Base-by-base conservation (phyloP, 2,329 filamentous ascomycete species). In the Fusarium ramigenum region DNA sequence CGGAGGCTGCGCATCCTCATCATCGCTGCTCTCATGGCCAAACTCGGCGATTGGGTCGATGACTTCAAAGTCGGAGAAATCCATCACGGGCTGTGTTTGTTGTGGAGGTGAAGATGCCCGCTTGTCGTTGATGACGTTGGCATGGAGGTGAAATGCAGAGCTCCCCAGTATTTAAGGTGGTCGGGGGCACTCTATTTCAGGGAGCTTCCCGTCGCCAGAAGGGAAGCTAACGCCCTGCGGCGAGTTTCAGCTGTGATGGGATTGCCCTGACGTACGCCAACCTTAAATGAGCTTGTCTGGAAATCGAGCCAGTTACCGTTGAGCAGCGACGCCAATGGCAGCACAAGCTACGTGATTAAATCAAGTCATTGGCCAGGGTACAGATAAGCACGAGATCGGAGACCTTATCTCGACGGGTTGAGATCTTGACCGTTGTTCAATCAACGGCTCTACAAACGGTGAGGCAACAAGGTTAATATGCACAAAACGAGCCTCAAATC, bases 51-150 rank as follows among this genome's bases (percentile, higher is more conserved):
- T 53, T 39, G 71, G 72, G 52, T 77, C 74, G 44, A 78, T 75
- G 14, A 73, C 61, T 64, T 78, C 76, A 52, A 77, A 78, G 40
- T 78, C 76, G 15, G 76, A 78, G 25, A 77, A 73, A 18, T 75
- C 74, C 76, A 77, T 77, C 39, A 60, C 49, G 42, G 14, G n/a
- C 25, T 56, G 21, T 34, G 7, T 28, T 40, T 46, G 46, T 71
- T 58, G 39, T 53, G 36, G 19, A 46, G 40, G 43, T 58, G 16
- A 53, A 43, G 28, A 44, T 53, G 23, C 40, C 39, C 34, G 30
- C n/a, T 63, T 49, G 30, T 34, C 34, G 40, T 34, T 37, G 50
- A 58, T 69, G 69, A 69, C 58, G 68, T 52, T 60, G 36, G 44
- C 23, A 68, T 25, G 15, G 42, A 43, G 42, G 43, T 21, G 44